Base-by-base conservation (phyloP, 345 rosid species). In the Fremontodendron californicum region DNA sequence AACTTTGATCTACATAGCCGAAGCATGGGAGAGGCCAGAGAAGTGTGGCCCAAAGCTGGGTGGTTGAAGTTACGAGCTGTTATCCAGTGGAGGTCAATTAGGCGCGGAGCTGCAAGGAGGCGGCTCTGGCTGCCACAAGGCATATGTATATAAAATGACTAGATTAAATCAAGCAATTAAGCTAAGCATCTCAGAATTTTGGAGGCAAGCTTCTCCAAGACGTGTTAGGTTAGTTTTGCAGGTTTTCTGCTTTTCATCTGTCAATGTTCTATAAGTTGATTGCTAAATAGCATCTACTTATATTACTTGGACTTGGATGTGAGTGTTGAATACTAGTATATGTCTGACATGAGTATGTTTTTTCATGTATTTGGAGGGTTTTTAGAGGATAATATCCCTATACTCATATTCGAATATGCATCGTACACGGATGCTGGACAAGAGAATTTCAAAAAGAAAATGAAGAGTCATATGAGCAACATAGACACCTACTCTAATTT, bases 51-150 rank as follows among this genome's bases (percentile, higher is more conserved):
- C 0, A 89, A 78, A 78, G 92, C 82, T 12, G 78, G 89, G 23
- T 91, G 98, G 99, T 85, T 90, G 75, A 90, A 89, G 87, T 75
- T 93, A 25, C 80, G 91, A 60, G 94, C 98, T 23, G 93, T 88
- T 3, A 42, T 91, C n/a, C 86, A 78, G 51, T 62, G 78, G 77
- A 43, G 78, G n/a, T 85, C 84, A 3, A 69, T 88, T 3, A 43
- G 60, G 1, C 27, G 27, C 12, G 11, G 60, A 6, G 23, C 60
- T 9, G 27, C 60, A 54, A 23, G 60, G 45, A 69, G 37, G 54
- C 55, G 37, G 57, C 68, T 18, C 52, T 81, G 52, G 86, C 75
- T 40, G 77, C 83, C 9, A 81, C 5, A 74, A 87, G 75, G 79
- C 69, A 49, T 78, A 16, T 78, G 73, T 63, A 33, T 73, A 63